Percentiles rank a stretch among this genome's conserved stretches.
Evolutionary conservation across 2,329 filamentous ascomycete genomes (phyloP).

Genomic region (Fusarium sp.): DNA sequence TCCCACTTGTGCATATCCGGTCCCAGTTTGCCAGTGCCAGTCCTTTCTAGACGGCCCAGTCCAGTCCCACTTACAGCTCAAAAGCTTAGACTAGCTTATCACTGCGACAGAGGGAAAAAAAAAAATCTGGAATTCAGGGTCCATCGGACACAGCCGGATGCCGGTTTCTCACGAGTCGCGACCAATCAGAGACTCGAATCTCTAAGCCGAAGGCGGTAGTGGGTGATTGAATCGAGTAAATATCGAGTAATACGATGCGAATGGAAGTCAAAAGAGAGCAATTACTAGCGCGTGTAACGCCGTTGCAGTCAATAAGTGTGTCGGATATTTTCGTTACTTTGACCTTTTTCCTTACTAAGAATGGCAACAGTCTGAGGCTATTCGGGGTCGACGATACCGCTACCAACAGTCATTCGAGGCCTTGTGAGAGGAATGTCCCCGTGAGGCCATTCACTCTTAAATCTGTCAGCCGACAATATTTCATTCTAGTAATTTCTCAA

Average conservation of each 20-base stretch:
- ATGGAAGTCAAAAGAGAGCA: not conserved
- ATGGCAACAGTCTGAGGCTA: conserved; percentile 9
- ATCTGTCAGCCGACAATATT: conserved; percentile 6
- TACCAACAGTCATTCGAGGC: not conserved
- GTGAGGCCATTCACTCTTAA: not conserved
- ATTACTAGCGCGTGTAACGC: not conserved
- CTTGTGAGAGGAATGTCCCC: not conserved
- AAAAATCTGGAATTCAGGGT: conserved; percentile 25
- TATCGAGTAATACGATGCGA: conserved; percentile 53
- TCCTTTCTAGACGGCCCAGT: too few species aligned
- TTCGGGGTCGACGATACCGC: conserved; percentile 1
- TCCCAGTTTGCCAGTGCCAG: not conserved
- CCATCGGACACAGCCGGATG: conserved; percentile 43
- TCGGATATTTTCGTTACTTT: not conserved
- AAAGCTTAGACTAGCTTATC: conserved; percentile 29
- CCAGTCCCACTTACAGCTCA: conserved; percentile 23
- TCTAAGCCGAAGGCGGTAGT: conserved; percentile 30
- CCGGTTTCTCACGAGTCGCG: conserved; percentile 21
- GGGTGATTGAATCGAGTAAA: conserved; percentile 60
- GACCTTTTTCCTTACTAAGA: not conserved
- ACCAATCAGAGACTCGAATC: conserved; percentile 40
- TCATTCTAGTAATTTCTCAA: not conserved
- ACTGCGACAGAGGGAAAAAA: not conserved
- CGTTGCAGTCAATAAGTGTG: not conserved
- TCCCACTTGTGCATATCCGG: conserved; percentile 26